These are phyloP conservation scores for Rubroboletus pulcherrimus DNA, from an alignment of 768 basidiomycete species.

Conservation along the genomic window DNA sequence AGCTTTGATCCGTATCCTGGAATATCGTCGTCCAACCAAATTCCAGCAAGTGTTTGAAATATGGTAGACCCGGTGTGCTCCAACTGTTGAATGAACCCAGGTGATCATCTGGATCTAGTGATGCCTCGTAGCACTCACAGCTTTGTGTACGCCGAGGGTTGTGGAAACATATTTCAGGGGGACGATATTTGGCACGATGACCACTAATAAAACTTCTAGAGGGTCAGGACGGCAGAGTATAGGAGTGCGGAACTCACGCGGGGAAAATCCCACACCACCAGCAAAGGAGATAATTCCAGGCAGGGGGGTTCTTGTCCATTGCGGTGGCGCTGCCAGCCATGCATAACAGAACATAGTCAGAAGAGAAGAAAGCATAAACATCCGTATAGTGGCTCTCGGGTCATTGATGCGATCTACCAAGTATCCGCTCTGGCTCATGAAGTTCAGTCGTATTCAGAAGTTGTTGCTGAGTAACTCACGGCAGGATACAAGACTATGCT, in stretches of 20 bases:
- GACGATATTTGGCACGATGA: conserved; percentile 72
- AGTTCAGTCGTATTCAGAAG: not conserved
- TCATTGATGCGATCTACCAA: conserved; percentile 57
- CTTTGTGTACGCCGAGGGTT: conserved; percentile 74
- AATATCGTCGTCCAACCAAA: conserved; percentile 49
- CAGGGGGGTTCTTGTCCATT: conserved; percentile 51
- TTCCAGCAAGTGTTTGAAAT: conserved; percentile 69
- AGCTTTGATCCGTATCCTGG: conserved; percentile 1
- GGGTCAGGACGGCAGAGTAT: conserved; percentile 1
- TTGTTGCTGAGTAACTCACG: conserved; percentile 36
- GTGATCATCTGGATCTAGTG: not conserved
- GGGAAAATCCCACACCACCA: conserved; percentile 69
- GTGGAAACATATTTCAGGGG: conserved; percentile 71
- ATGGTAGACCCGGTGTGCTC: conserved; percentile 74
- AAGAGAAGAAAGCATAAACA: conserved; percentile 55
- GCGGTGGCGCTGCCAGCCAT: conserved; percentile 64
- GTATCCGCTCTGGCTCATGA: conserved; percentile 51
- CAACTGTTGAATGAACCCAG: conserved; percentile 39
- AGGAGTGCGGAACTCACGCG: conserved; percentile 38
- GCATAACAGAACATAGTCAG: conserved; percentile 58
- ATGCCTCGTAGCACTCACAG: conserved; percentile 42
- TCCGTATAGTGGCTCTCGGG: conserved; percentile 52
- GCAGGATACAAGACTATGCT: conserved; percentile 68
- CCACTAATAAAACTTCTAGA: conserved; percentile 59
- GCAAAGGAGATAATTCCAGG: conserved; percentile 63